phyloP scores from a whole-genome alignment of 208 protist genomes.

The Trypanosomatidae sp. region DNA sequence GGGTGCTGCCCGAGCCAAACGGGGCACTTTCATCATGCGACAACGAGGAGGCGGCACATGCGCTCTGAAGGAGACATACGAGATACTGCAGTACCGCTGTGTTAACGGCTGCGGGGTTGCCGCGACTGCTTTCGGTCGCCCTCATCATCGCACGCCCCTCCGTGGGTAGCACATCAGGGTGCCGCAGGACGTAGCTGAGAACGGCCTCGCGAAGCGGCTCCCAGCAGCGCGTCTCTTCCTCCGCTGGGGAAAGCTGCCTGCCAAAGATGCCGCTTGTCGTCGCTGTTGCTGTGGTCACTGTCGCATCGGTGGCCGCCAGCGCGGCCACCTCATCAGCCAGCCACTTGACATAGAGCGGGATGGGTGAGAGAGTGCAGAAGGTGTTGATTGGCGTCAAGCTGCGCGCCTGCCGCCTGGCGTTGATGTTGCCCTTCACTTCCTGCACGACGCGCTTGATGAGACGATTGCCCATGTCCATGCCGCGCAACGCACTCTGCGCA shows the following conservation, averaged over 20 bases:
- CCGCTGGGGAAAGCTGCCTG: conserved; percentile 9
- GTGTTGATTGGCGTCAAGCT: conserved; percentile 46
- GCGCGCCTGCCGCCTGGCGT: conserved; percentile 37
- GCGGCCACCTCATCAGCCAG: conserved; percentile 51
- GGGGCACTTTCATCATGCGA: background rate
- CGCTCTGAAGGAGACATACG: conserved; percentile 13
- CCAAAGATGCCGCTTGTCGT: conserved; percentile 38
- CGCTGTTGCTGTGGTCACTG: background rate
- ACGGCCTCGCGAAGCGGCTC: conserved; percentile 41
- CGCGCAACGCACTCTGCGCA: conserved; percentile 65
- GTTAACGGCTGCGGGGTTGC: conserved; percentile 1
- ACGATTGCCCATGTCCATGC: conserved; percentile 84
- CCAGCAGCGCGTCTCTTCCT: conserved; percentile 29
- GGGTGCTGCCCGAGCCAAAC: background rate
- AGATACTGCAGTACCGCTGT: conserved; percentile 26
- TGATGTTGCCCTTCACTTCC: conserved; percentile 71
- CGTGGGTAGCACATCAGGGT: conserved; percentile 11
- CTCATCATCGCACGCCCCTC: conserved; percentile 4
- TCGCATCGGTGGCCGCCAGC: conserved; percentile 14
- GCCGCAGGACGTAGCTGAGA: conserved; percentile 29
- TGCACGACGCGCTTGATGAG: conserved; percentile 90
- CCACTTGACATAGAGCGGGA: conserved; percentile 81
- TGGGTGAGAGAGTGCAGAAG: conserved; percentile 83
- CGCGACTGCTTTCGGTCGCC: background rate
- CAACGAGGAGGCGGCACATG: background rate